Evolutionary conservation across 139 green algal genomes (phyloP), one percentile per base, ranked within the genome.

Genomic region (Astrephomene gubernaculifera): DNA sequence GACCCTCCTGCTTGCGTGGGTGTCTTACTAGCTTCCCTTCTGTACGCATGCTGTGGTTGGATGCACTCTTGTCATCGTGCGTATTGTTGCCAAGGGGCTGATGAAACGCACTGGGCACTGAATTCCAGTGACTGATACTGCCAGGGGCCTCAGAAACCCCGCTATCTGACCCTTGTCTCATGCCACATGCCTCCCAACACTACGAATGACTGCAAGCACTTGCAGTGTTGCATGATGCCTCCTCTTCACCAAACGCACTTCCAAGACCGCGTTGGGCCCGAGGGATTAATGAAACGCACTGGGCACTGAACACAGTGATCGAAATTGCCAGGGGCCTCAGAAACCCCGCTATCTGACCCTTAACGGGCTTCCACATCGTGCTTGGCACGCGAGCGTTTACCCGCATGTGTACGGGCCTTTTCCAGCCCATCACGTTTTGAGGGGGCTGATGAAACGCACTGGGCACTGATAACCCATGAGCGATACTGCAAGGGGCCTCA

Each of bases 81-180:
- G 49, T 57, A n/a, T n/a, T n/a, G n/a, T n/a, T n/a, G n/a, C n/a
- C n/a, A n/a, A 63, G 81, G 90, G 88, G 44, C 53, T 92, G 91
- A 94, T 81, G 91, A 93, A 78, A 79, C 75, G 92, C 92, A 95
- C 90, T 95, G 92, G 92, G 92, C 92, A 95, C 92, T 90, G 90
- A 93, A 8, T 35, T 52, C 31, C 74, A 67, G 24, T 91, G 86
- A 91, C 60, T 72, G 79, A 89, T 72, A 70, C 41, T 69, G 49
- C 45, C 53, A 80, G 69, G 87, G 91, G 90, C 88, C 91, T 90
- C 88, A 93, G 90, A 94, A 93, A 94, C 90, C 91, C 91, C 90
- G 85, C 5, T 67, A 84, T 74, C 78, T 75, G 78, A 84, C 75
- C 75, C 75, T 71, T 57, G 49, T 25, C 12, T 25, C n/a, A n/a